These are phyloP conservation scores for Castanea crenata DNA, from an alignment of 306 rosid species.

Conservation along the genomic window DNA sequence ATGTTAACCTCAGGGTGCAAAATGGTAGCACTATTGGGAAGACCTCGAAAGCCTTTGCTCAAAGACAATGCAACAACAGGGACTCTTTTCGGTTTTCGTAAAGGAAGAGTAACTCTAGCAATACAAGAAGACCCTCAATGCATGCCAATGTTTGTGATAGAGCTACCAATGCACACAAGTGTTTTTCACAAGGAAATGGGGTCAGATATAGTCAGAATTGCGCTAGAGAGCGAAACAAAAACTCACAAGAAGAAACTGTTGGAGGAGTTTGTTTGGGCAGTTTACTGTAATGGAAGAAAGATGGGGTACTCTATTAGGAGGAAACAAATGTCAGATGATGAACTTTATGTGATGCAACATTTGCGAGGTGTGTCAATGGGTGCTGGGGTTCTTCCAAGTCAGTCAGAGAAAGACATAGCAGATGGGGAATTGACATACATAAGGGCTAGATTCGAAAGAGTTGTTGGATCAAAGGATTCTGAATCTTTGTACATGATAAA, in stretches of 20 bases:
- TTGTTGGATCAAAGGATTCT: slow-evolving; percentile 86
- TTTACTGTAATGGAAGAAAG: slow-evolving; percentile 87
- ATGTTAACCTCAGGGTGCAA: slow-evolving; percentile 93
- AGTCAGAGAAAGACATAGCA: slow-evolving; percentile 41
- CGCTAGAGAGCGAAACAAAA: slow-evolving; percentile 94
- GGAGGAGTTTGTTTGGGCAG: slow-evolving; percentile 93
- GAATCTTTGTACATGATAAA: slow-evolving; percentile 86
- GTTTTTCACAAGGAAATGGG: slow-evolving; percentile 86
- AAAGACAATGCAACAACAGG: slow-evolving; percentile 88
- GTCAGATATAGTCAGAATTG: slow-evolving; percentile 69
- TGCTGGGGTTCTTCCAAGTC: slow-evolving; percentile 79
- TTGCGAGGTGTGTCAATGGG: slow-evolving; percentile 97
- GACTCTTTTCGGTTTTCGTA: slow-evolving; percentile 80
- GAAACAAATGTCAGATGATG: slow-evolving; percentile 77
- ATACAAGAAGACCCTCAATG: slow-evolving; percentile 93
- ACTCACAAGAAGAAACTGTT: slow-evolving; percentile 66
- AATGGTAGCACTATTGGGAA: slow-evolving; percentile 85
- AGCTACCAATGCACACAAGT: slow-evolving; percentile 73
- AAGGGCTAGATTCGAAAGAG: slow-evolving; percentile 84
- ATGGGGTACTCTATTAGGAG: slow-evolving; percentile 80
- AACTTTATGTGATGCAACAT: slow-evolving; percentile 85
- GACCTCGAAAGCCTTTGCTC: slow-evolving; percentile 69
- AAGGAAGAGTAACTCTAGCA: slow-evolving; percentile 81
- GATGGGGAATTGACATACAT: slow-evolving; percentile 88
- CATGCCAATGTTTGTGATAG: slow-evolving; percentile 77